Base-by-base conservation (phyloP, 2,329 filamentous ascomycete genomes). In the Pseudogymnoascus sp. region DNA sequence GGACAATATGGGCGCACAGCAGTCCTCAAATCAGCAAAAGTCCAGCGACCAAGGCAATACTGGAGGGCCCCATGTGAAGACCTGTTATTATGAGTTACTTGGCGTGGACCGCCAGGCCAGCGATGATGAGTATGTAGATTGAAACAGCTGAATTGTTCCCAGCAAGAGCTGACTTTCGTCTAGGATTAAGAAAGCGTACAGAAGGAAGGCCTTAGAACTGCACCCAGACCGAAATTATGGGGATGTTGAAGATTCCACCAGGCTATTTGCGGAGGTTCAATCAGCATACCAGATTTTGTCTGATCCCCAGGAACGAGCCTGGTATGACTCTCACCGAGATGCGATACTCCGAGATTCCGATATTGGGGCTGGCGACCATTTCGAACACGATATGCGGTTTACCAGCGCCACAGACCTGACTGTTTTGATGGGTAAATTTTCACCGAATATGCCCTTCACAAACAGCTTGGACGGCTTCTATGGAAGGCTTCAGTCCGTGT, bases 301-400 rank as follows among this genome's bases (percentile, higher is more conserved):
- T 1, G 94, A 99, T 73, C 86, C 92, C 9, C 93, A 99, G 72
- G 94, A 99, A 74, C 85, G 94, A 68, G 88, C 92, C 33, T 99
- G 94, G 94, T 99, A 99, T 76, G 93, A 99, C 75, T 92, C 92
- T 2, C 94, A 99, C 72, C 87, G 91, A 64, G 87, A 92, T 67
- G 86, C 89, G 59, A 95, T 97, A 64, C 77, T 97, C 64, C 82
- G 83, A 31, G 78, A 78, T 33, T 77, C 74, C 26, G 74, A 74
- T 47, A 69, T 67, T 8, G 69, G 70, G 8, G 66, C 72, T 33
- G 73, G 74, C 54, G 80, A 79, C 36, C 78, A 83, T 61, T 85
- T 84, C 66, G 85, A 87, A 47, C 76, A 87, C 66, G 87, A 91
- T 71, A 81, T 90, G 64, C 84, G 83, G 59, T 79, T 95, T 65